Conservation (phyloP, 139 green algal species). For the Auxenochlorella protothecoides region DNA sequence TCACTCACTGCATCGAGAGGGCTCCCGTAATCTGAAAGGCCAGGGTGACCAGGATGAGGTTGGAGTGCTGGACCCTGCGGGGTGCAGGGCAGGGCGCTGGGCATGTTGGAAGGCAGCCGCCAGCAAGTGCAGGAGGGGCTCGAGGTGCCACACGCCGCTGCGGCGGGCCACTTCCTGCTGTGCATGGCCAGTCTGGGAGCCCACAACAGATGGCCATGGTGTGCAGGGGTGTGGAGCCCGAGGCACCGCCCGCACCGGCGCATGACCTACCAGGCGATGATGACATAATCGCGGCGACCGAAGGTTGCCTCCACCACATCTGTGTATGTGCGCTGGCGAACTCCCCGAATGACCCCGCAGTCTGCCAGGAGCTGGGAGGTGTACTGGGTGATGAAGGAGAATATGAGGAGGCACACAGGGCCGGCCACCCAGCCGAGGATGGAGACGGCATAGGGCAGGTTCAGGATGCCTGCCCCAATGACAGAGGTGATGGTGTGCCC, state of each 20-base stretch:
- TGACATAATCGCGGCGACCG: not conserved
- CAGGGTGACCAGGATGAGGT: slow-evolving; percentile 31
- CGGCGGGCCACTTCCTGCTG: not conserved
- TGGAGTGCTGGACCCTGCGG: slow-evolving; percentile 24
- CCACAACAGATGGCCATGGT: too few relatives aligned
- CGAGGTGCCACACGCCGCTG: too few relatives aligned
- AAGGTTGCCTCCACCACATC: not conserved
- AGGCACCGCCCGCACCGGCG: too few relatives aligned
- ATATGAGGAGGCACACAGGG: slow-evolving; percentile 23
- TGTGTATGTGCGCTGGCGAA: slow-evolving; percentile 2
- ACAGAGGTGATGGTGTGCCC: too few relatives aligned
- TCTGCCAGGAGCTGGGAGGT: slow-evolving; percentile 30
- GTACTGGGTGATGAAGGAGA: slow-evolving; percentile 23
- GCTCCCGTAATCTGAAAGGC: slow-evolving; percentile 39
- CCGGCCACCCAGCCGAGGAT: slow-evolving; percentile 13
- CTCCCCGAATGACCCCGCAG: slow-evolving; percentile 20
- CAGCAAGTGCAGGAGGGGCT: not conserved
- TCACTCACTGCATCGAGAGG: not conserved
- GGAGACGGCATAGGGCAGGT: slow-evolving; percentile 6
- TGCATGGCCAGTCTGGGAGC: too few relatives aligned
- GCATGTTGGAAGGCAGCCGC: too few relatives aligned
- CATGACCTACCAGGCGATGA: slow-evolving; percentile 2
- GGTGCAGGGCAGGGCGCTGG: too few relatives aligned
- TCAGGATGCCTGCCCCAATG: slow-evolving; percentile 8
- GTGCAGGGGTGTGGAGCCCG: too few relatives aligned